These are phyloP conservation scores for Trichoderma brevicompactum DNA, from an alignment of 2,329 filamentous ascomycete genomes.

Conservation along the genomic window DNA sequence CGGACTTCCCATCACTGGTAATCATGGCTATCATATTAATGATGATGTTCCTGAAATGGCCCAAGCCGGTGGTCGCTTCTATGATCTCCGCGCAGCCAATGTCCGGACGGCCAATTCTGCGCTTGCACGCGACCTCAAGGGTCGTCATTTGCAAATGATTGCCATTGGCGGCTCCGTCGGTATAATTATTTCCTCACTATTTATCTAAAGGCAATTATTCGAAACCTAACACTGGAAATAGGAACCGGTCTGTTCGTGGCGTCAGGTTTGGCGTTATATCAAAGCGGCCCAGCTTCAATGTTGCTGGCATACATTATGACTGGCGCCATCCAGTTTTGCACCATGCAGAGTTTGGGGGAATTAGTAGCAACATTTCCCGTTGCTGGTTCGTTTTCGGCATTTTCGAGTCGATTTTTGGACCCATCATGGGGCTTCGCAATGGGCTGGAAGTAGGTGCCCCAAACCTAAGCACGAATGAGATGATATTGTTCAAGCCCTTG, in stretches of 20 bases:
- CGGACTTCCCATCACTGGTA: constrained; percentile 11
- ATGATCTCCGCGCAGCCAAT: constrained; percentile 13
- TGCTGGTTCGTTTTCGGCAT: constrained; percentile 15
- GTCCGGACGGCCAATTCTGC: constrained; percentile 17
- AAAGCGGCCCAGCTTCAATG: constrained; percentile 9
- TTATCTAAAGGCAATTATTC: neutral
- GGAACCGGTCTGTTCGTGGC: constrained; percentile 15
- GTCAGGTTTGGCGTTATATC: constrained; percentile 11
- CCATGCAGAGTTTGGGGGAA: constrained; percentile 16
- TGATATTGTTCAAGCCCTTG: neutral
- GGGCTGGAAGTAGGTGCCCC: constrained; percentile 13
- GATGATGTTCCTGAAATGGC: constrained; percentile 10
- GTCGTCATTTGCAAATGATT: constrained; percentile 15
- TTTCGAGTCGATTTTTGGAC: constrained; percentile 17
- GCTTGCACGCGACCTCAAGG: constrained; percentile 16
- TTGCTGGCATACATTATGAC: constrained; percentile 7
- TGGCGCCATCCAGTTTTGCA: constrained; percentile 14
- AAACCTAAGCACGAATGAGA: neutral
- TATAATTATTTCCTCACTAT: neutral
- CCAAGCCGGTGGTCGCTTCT: constrained; percentile 5
- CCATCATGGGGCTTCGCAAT: constrained; percentile 20
- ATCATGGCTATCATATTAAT: constrained; percentile 17
- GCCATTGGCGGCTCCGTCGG: constrained; percentile 12
- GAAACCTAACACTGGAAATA: neutral
- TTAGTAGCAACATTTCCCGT: constrained; percentile 13